Evolutionary conservation across 2,329 filamentous ascomycete species (phyloP), one percentile per base, ranked within the genome.

Genomic region (Lasiodiplodia citricola): DNA sequence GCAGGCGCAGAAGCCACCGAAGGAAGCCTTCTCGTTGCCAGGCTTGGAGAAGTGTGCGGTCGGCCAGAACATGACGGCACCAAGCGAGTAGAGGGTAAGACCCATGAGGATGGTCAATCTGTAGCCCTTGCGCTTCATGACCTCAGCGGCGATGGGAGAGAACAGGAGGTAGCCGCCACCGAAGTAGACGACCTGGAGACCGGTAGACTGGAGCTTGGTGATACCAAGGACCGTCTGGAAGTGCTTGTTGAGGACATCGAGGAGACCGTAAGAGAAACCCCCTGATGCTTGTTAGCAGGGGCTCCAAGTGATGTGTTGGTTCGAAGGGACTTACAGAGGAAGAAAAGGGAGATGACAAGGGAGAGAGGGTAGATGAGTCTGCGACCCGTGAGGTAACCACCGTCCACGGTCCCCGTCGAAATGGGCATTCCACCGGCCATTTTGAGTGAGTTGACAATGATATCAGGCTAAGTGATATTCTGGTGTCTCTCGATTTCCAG

Each of bases 171-270:
- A 81, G 73, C 80, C 79, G 60, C 79, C 80, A 71, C 81, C 74
- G 72, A 81, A 81, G 73, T 80, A 81, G 73, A 79, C 80, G 70
- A 78, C 79, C 66, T 81, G 79, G n/a, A 81, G 80, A 73, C 78
- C 83, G 62, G 80, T 83, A 41, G 78, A 78, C 70, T 82, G 75
- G 56, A 81, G 77, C 68, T 76, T 77, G 14, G 80, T 82, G 74
- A 83, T 74, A 54, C 75, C 75, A 3, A 98, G 91, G 72, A 95
- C 93, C 28, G 88, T 85, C 72, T 92, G 90, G 80, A 99, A 99
- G 77, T 97, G 90, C 3, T 89, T 87, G 74, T 92, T 93, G 44
- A 99, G 86, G 60, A 97, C 89, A 2, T 94, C 90, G 47, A 6
- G 56, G 37, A 47, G 63, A 38, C 63, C 63, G 47, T 64, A 64